Percentiles rank a stretch among this genome's conserved stretches.
phyloP scores from a whole-genome alignment of 2,329 filamentous ascomycete species.

The Alternaria ethzedia region DNA sequence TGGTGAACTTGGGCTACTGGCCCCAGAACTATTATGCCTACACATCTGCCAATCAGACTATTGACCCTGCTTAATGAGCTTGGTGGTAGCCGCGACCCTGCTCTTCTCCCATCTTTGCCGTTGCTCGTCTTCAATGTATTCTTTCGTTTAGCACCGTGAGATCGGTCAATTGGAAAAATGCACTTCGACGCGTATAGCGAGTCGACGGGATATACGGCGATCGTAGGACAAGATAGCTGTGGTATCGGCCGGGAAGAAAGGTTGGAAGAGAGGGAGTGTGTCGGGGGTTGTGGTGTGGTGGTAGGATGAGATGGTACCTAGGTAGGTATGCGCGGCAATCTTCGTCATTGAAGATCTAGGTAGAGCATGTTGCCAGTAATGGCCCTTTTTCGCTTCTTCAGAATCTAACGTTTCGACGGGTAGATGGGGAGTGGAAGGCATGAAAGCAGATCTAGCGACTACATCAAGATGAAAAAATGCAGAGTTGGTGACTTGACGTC shows the following conservation, averaged over 20 bases:
- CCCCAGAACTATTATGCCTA: neutral
- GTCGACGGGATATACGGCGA: neutral
- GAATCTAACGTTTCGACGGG: neutral
- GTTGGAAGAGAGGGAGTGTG: neutral
- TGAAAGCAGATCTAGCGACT: neutral
- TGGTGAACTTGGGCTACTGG: neutral
- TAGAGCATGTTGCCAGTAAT: neutral
- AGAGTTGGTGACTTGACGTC: neutral
- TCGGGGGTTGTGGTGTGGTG: neutral
- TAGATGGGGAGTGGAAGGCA: neutral
- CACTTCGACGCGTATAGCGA: neutral
- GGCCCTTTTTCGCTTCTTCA: neutral
- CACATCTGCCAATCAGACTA: neutral
- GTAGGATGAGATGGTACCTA: neutral
- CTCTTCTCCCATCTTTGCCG: neutral
- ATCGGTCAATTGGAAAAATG: neutral
- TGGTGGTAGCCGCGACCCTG: neutral
- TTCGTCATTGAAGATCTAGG: neutral
- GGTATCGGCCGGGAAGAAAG: neutral
- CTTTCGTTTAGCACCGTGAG: neutral
- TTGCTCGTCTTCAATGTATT: neutral
- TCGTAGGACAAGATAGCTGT: neutral
- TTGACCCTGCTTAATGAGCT: neutral
- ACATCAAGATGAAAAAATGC: neutral
- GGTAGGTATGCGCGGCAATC: neutral